Percentiles rank a stretch among this genome's conserved stretches.
These are phyloP conservation scores for Podaxis sp. DNA, from an alignment of 768 basidiomycete species.

Conservation along the genomic window DNA sequence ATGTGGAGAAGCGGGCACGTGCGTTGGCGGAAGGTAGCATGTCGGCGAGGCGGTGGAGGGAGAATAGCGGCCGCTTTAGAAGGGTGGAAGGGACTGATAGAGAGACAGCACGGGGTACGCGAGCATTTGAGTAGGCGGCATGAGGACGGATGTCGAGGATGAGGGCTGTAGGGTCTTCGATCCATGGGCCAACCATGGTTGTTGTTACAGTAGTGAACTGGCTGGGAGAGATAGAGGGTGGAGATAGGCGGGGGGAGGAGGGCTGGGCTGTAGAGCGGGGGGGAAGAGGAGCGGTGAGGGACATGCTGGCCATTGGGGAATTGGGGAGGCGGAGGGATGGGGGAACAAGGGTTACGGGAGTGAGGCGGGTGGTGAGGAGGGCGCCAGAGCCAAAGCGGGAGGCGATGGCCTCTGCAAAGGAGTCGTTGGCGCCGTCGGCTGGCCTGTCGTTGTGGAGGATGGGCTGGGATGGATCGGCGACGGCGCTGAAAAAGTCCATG, in stretches of 20 bases:
- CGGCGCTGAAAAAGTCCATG: constrained; percentile 44
- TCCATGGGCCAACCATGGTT: constrained; percentile 26
- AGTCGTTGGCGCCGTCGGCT: constrained; percentile 26
- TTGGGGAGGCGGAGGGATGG: constrained; percentile 20
- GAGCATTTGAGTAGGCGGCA: constrained; percentile 63
- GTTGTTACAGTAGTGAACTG: constrained; percentile 27
- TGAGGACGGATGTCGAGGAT: constrained; percentile 89
- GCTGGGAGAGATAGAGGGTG: constrained; percentile 11
- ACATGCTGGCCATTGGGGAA: constrained; percentile 23
- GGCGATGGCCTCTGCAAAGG: constrained; percentile 55
- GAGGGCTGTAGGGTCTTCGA: constrained; percentile 44
- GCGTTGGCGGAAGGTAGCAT: constrained; percentile 73
- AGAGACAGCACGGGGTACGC: constrained; percentile 70
- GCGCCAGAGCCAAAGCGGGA: constrained; percentile 38
- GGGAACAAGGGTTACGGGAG: constrained; percentile 14
- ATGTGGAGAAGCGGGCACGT: constrained; percentile 57
- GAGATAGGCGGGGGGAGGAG: not conserved
- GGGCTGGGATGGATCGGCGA: constrained; percentile 20
- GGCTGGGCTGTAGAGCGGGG: constrained; percentile 10
- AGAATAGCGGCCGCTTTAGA: constrained; percentile 86
- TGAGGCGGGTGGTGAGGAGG: constrained; percentile 33
- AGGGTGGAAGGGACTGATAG: constrained; percentile 93
- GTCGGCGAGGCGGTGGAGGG: constrained; percentile 68
- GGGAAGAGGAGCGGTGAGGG: constrained; percentile 12
- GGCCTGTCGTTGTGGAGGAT: constrained; percentile 21